phyloP scores from a whole-genome alignment of 768 basidiomycete species.

The Auricularia heimuer region DNA sequence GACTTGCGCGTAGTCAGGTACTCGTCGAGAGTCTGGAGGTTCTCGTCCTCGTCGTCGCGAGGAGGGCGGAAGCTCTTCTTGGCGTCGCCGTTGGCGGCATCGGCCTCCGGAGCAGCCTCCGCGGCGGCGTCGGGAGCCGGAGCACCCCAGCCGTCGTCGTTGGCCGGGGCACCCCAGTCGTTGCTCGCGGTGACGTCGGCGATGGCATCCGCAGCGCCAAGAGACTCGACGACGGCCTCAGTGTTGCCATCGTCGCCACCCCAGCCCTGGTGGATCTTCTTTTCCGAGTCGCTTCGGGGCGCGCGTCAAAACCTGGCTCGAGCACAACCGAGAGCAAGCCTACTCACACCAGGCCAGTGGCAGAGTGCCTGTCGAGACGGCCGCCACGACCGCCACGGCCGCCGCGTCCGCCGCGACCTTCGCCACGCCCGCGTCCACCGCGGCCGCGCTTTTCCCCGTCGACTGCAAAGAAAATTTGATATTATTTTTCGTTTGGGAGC shows the following conservation, averaged over 20 bases:
- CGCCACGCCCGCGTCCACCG: conserved; percentile 29
- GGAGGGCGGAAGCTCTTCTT: conserved; percentile 34
- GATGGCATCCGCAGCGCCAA: conserved; percentile 60
- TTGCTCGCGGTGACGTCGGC: conserved; percentile 32
- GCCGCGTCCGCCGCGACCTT: conserved; percentile 29
- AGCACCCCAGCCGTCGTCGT: conserved; percentile 24
- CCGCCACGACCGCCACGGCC: conserved; percentile 41
- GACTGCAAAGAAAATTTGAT: conserved; percentile 13
- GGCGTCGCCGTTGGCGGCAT: conserved; percentile 24
- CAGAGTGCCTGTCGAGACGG: conserved; percentile 77
- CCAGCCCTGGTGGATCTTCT: conserved; percentile 28
- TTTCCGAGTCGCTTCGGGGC: background rate
- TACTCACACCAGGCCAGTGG: conserved; percentile 51
- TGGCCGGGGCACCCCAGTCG: conserved; percentile 30
- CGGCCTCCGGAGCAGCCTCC: conserved; percentile 23
- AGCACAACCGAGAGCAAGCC: conserved; percentile 8
- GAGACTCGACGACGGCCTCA: conserved; percentile 74
- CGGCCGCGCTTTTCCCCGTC: conserved; percentile 37
- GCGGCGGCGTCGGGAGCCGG: conserved; percentile 23
- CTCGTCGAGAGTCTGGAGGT: conserved; percentile 88
- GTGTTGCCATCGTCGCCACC: conserved; percentile 81
- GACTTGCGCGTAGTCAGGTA: conserved; percentile 71
- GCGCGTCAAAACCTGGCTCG: background rate
- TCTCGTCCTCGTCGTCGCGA: conserved; percentile 73
- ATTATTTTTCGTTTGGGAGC: conserved; percentile 12